Evolutionary conservation across 2,329 filamentous ascomycete species (phyloP).

Genomic region (Aspergillus sergii): DNA sequence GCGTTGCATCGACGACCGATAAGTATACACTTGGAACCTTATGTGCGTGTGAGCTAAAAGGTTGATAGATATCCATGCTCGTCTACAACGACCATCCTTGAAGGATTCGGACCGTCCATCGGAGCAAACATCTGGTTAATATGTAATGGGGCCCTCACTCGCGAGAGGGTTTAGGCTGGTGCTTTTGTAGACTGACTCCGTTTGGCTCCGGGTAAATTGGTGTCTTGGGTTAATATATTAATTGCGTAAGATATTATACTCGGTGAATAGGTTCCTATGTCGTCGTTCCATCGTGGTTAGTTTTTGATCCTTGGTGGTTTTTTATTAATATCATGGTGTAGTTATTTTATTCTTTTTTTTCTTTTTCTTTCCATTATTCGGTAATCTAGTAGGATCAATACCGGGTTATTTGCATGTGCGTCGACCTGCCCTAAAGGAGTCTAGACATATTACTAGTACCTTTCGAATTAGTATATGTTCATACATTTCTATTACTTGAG

Average conservation of each 20-base stretch:
- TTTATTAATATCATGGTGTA: neutral
- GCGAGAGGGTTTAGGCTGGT: slow-evolving; percentile 6
- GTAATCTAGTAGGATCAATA: neutral
- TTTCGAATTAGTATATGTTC: neutral
- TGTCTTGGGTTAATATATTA: slow-evolving; percentile 12
- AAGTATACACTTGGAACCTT: neutral
- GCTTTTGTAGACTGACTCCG: slow-evolving; percentile 5
- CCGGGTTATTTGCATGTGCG: slow-evolving; percentile 4
- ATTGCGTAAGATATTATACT: slow-evolving; percentile 10
- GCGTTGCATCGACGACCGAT: neutral
- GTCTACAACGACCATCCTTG: neutral
- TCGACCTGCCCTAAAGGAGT: neutral
- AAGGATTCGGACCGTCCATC: neutral
- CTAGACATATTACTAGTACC: neutral
- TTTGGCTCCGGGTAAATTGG: slow-evolving; percentile 11
- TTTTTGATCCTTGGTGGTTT: slow-evolving; percentile 2
- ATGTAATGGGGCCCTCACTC: neutral
- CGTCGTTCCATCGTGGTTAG: slow-evolving; percentile 1
- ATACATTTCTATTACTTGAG: neutral
- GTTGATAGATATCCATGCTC: neutral
- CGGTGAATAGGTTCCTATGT: slow-evolving; percentile 1
- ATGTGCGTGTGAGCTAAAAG: neutral
- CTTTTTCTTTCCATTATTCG: neutral
- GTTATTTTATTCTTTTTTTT: neutral
- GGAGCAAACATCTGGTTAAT: neutral